Conservation (phyloP, 805 yeast species). For the Sugiyamaella mastotermitis region DNA sequence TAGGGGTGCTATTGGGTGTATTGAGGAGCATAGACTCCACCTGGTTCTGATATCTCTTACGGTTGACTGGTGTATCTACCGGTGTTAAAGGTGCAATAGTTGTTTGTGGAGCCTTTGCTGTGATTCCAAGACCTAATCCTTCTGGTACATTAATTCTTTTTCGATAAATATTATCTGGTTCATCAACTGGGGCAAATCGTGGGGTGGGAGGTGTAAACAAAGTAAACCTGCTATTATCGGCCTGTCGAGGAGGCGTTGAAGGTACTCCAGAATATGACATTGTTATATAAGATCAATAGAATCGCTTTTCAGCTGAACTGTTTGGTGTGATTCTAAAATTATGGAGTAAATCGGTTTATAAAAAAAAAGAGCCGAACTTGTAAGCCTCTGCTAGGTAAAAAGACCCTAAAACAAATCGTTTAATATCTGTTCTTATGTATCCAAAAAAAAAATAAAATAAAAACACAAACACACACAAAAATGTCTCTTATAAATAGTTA, state of each 20-base stretch:
- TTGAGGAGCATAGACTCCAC: constrained; percentile 1
- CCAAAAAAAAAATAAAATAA: too few relatives aligned
- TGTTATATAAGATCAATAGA: too few relatives aligned
- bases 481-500: too few relatives aligned
- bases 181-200: constrained; percentile 22
- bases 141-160: not conserved
- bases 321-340: too few relatives aligned
- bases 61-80: constrained; percentile 20
- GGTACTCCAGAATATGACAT: constrained; percentile 5
- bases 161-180: constrained; percentile 16
- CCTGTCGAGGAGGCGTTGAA: constrained; percentile 14
- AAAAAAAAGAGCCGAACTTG: too few relatives aligned
- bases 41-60: constrained; percentile 9
- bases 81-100: constrained; percentile 19
- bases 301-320: too few relatives aligned
- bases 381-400: too few relatives aligned
- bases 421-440: too few relatives aligned
- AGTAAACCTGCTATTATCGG: not conserved
- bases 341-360: too few relatives aligned
- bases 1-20: constrained; percentile 6
- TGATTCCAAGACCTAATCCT: not conserved
- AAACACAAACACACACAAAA: too few relatives aligned
- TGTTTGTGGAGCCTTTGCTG: not conserved
- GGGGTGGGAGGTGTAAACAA: constrained; percentile 21
- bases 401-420: too few relatives aligned